A percentile compares a stretch with the other conserved stretches of the same genome.
phyloP scores from a whole-genome alignment of 345 rosid species.

The Moricandia arvensis region DNA sequence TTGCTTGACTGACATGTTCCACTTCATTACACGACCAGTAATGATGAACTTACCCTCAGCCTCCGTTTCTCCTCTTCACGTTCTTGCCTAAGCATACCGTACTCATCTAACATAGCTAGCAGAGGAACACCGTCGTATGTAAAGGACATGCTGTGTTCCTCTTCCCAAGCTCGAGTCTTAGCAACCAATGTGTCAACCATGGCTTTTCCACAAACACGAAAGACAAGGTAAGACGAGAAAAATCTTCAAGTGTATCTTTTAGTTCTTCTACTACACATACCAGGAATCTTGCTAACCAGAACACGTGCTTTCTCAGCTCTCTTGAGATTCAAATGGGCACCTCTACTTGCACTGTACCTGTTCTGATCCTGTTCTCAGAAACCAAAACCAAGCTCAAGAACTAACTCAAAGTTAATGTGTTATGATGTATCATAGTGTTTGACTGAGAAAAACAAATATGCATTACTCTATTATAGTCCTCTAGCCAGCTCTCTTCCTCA shows the following conservation, averaged over 20 bases:
- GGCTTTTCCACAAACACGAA: conserved; percentile 41
- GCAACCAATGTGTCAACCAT: conserved; percentile 85
- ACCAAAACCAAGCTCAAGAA: conserved; percentile 6
- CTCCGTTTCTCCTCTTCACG: conserved; percentile 94
- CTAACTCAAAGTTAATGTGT: not conserved
- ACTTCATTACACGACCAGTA: too few species aligned
- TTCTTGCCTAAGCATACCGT: conserved; percentile 96
- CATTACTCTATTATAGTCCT: conserved; percentile 87
- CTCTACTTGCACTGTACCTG: conserved; percentile 94
- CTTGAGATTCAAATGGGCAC: conserved; percentile 97
- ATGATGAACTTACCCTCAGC: conserved; percentile 49
- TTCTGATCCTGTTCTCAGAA: conserved; percentile 79
- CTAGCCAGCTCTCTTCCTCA: conserved; percentile 99
- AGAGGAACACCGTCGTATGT: conserved; percentile 94
- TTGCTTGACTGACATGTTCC: not conserved
- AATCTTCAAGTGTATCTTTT: not conserved
- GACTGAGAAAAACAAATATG: conserved; percentile 2
- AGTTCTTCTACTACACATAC: conserved; percentile 43
- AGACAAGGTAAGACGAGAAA: conserved; percentile 2
- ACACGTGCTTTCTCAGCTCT: conserved; percentile 95
- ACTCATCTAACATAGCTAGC: conserved; percentile 96
- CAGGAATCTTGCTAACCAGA: conserved; percentile 94
- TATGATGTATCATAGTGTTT: not conserved
- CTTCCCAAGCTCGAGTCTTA: conserved; percentile 95
- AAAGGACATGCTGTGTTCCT: conserved; percentile 65